Evolutionary conservation across 148 eudicot genomes (phyloP), one percentile per base, ranked within the genome.

Genomic region (Simmondsia chinensis): DNA sequence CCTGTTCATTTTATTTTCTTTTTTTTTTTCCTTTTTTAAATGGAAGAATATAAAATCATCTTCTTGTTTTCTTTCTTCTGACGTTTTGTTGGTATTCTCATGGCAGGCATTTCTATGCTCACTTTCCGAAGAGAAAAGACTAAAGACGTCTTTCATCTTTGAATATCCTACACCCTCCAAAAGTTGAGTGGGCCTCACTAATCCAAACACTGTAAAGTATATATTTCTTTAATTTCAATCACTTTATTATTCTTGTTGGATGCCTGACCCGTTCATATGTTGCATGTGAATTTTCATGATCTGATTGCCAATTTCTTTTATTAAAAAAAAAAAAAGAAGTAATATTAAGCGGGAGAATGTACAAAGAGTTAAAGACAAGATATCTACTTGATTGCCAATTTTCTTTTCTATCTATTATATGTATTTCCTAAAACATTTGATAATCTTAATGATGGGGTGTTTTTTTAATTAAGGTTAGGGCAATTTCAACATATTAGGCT

Each of bases 81-180:
- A 61, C 66, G 59, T 61, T 61, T 61, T 48, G 57, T 57, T 47
- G 63, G 52, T 44, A 52, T 65, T 52, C 56, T 33, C 64, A 57
- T 50, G 38, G 51, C 56, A 55, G 53, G 71, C 71, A 65, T 65
- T 65, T 65, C 71, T 47, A 65, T 65, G 71, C 60, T 43, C 38
- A 33, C 64, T 57, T 65, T 65, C 56, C 38, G 54, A 65, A 52
- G 38, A 43, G 23, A 55, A 52, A 65, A 33, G 47, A 51, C 53
- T 47, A 33, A 53, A 53, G 48, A 52, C 53, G n/a, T n/a, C 27
- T 5, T 43, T 22, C 47, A 65, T 59, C 54, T 54, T 58, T 65
- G 54, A 59, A 53, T 65, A 60, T 65, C 54, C 71, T 52, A 52
- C 52, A 30, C 38, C 30, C 49, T 52, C 18, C 18, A 20, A 10